Conservation (phyloP, 352 stramenopile genomes). For the Pythium insidiosum region DNA sequence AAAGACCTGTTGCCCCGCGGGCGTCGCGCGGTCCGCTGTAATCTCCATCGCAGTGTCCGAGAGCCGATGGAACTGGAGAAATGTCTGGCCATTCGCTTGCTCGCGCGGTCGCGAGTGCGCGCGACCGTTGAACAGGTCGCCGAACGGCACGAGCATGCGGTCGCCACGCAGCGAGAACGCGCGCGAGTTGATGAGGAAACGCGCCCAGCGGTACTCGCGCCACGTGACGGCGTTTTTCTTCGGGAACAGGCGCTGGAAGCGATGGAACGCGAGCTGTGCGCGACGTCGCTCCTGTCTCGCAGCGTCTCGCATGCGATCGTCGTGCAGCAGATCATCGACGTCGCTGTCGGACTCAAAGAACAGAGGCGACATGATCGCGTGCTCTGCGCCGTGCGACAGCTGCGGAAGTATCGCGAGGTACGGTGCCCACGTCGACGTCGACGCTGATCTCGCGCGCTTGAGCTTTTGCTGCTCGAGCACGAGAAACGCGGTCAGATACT, state of each 20-base stretch:
- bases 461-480: conserved; percentile 42
- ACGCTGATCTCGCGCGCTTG: conserved; percentile 17
- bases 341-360: conserved; percentile 20
- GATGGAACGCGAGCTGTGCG: conserved; percentile 21
- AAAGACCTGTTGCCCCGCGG: conserved; percentile 59
- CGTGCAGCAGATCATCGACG: conserved; percentile 32
- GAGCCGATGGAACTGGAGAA: conserved; percentile 54
- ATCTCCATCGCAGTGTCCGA: conserved; percentile 35
- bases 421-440: conserved; percentile 41
- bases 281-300: conserved; percentile 17
- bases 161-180: conserved; percentile 71
- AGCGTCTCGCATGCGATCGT: conserved; percentile 29
- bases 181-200: conserved; percentile 64
- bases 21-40: conserved; percentile 48
- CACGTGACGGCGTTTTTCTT: conserved; percentile 8
- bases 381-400: not conserved
- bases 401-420: conserved; percentile 46
- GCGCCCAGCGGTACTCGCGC: conserved; percentile 29
- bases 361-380: conserved; percentile 23
- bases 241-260: conserved; percentile 46
- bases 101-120: conserved; percentile 18
- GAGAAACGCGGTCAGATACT: conserved; percentile 58
- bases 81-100: conserved; percentile 36
- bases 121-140: conserved; percentile 82
- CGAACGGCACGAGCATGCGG: conserved; percentile 79